Conservation (phyloP, 257 asterid genomes). For the Scutellaria galericulata region DNA sequence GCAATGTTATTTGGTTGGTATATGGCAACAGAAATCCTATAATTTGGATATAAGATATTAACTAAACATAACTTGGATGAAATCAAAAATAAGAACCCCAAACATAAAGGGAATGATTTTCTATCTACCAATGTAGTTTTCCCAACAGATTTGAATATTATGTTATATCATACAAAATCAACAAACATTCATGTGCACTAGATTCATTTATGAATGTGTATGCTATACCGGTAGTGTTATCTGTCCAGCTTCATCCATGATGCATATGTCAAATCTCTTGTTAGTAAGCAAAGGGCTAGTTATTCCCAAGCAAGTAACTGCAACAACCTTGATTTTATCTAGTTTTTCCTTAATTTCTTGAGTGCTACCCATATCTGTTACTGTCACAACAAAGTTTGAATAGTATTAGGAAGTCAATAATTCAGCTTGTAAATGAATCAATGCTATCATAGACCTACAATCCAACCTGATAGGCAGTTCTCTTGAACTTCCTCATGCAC, state of each 20-base stretch:
- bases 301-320: constrained; percentile 95
- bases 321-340: constrained; percentile 75
- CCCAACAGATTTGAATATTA: constrained; percentile 2
- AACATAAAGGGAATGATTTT: constrained; percentile 1
- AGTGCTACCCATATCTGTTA: constrained; percentile 59
- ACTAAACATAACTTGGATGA: constrained; percentile 27
- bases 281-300: constrained; percentile 82
- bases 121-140: background rate
- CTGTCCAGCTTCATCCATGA: constrained; percentile 99
- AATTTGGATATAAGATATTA: constrained; percentile 2
- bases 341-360: constrained; percentile 69
- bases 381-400: constrained; percentile 48
- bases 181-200: constrained; percentile 20
- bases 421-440: constrained; percentile 25
- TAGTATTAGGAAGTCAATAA: constrained; percentile 25
- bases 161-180: background rate
- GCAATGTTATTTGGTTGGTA: constrained; percentile 10
- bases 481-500: constrained; percentile 82
- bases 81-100: background rate
- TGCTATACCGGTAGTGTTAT: constrained; percentile 82
- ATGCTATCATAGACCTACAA: constrained; percentile 22
- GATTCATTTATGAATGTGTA: constrained; percentile 2
- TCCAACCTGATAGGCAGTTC: constrained; percentile 78
- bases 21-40: constrained; percentile 9
- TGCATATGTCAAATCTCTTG: constrained; percentile 90